Percentiles rank a stretch among this genome's conserved stretches.
phyloP scores from a whole-genome alignment of 1,284 basidiomycete genomes.

The Porogramme epimiltina region DNA sequence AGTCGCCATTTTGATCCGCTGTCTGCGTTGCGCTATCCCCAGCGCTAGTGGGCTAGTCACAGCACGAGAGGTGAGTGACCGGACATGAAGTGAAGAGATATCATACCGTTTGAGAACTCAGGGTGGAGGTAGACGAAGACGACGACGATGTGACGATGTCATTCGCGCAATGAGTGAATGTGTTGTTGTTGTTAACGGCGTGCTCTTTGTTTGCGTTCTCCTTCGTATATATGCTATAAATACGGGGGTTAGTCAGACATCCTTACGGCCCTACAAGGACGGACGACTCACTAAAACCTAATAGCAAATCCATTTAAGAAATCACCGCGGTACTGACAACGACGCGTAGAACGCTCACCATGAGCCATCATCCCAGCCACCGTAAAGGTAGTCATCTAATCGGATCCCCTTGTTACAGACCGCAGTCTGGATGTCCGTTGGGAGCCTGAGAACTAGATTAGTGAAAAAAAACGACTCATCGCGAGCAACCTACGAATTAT shows the following conservation, averaged over 20 bases:
- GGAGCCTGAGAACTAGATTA: background rate
- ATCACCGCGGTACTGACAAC: no score
- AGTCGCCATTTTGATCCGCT: background rate
- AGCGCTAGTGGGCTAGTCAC: no score
- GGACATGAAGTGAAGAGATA: no score
- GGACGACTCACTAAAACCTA: slow-evolving; percentile 15
- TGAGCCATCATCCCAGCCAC: slow-evolving; percentile 14
- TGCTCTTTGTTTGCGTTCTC: slow-evolving; percentile 11
- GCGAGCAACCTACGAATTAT: background rate
- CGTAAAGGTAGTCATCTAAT: slow-evolving; percentile 17
- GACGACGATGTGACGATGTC: background rate
- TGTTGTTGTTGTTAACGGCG: slow-evolving; percentile 13
- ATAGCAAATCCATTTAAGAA: background rate
- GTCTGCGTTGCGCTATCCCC: background rate
- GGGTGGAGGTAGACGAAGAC: background rate
- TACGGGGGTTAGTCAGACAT: background rate
- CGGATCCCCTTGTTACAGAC: slow-evolving; percentile 16
- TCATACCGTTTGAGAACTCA: background rate
- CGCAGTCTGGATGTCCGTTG: slow-evolving; percentile 8
- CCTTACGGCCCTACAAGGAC: no score
- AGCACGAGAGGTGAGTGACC: no score
- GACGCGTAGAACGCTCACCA: slow-evolving; percentile 6
- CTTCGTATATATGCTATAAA: slow-evolving; percentile 16
- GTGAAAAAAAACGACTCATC: background rate
- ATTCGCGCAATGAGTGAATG: slow-evolving; percentile 19